Evolutionary conservation across 352 stramenopile species (phyloP), one percentile per base, ranked within the genome.

Genomic region (Aphanomyces euteiches): DNA sequence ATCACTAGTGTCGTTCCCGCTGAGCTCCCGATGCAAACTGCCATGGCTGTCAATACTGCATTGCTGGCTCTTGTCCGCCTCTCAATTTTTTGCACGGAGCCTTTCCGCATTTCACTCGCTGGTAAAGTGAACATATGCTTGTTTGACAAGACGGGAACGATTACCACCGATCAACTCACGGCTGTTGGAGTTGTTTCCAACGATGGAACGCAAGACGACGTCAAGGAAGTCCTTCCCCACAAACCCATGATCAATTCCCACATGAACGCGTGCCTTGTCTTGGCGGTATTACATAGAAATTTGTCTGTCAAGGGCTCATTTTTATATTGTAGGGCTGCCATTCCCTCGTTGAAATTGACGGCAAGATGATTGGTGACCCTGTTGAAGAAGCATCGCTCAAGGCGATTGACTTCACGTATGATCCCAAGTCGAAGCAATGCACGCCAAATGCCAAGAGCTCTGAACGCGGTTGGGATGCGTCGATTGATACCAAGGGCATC

Each of bases 111-210:
- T 66, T 97, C 97, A 36, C 78, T 98, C 19, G 97, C 96, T 21
- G 97, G 97, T 36, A 96, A 98, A 60, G 90, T 99, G 2, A 85
- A 98, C 75, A 90, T 98, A 72, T 99, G 96, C 70, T 87, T 96
- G 39, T 99, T 99, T 73, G 97, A 99, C 78, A 99, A 99, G 80
- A 99, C 97, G 0, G 98, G 98, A 36, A 99, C 97, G 6, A 77
- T 99, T 41, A 99, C 97, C 0, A 98, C 88, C 28, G 97, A 99
- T 77, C 88, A 98, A 73, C 89, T 99, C 65, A 94, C 88, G 38
- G 82, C 98, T 1, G 84, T 93, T 61, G 97, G 97, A 58, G 92
- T 99, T 3, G 88, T 96, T 0, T 93, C 88, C 48, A 78, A 93
- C 66, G 85, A 93, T 69, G 80, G 81, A 3, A 88, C 72, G 0